These are phyloP conservation scores for Ascomycota sp. DNA, from an alignment of 2,329 filamentous ascomycete species.

Conservation along the genomic window DNA sequence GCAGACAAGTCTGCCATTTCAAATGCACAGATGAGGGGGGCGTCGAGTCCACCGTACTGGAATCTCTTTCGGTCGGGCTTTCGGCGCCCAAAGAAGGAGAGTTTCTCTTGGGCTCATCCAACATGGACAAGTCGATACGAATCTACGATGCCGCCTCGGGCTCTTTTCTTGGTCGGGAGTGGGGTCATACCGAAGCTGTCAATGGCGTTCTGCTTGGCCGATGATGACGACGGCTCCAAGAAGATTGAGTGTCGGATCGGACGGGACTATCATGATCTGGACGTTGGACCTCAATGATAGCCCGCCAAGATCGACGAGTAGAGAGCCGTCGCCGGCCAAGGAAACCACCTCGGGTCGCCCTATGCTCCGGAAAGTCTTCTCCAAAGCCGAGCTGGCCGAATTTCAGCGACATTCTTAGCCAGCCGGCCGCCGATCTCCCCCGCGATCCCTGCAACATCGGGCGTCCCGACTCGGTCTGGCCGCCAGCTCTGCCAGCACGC, in stretches of 20 bases:
- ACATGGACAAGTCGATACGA: conserved; percentile 86
- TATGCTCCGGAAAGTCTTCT: conserved; percentile 68
- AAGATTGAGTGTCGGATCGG: conserved; percentile 57
- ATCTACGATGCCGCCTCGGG: conserved; percentile 69
- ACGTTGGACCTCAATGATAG: conserved; percentile 29
- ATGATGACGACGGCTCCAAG: conserved; percentile 32
- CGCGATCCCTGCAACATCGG: conserved; percentile 30
- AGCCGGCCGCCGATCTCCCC: conserved; percentile 31
- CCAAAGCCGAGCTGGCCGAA: conserved; percentile 68
- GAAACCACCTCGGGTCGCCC: conserved; percentile 36
- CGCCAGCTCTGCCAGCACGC: conserved; percentile 10
- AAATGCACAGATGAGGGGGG: conserved; percentile 66
- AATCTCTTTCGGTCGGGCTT: conserved; percentile 48
- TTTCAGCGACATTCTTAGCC: conserved; percentile 34
- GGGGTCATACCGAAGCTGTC: conserved; percentile 87
- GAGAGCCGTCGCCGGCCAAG: conserved; percentile 35
- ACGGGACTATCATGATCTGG: conserved; percentile 75
- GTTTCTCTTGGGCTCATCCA: conserved; percentile 70
- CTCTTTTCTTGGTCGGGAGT: conserved; percentile 65
- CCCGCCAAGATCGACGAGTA: conserved; percentile 18
- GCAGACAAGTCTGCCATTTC: conserved; percentile 52
- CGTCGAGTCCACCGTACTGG: conserved; percentile 63
- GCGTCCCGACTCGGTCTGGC: conserved; percentile 30
- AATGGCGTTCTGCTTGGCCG: conserved; percentile 64
- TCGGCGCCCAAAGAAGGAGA: conserved; percentile 33